Evolutionary conservation across 495 filamentous ascomycete genomes (phyloP).

Genomic region (Trichocladium antarcticum): DNA sequence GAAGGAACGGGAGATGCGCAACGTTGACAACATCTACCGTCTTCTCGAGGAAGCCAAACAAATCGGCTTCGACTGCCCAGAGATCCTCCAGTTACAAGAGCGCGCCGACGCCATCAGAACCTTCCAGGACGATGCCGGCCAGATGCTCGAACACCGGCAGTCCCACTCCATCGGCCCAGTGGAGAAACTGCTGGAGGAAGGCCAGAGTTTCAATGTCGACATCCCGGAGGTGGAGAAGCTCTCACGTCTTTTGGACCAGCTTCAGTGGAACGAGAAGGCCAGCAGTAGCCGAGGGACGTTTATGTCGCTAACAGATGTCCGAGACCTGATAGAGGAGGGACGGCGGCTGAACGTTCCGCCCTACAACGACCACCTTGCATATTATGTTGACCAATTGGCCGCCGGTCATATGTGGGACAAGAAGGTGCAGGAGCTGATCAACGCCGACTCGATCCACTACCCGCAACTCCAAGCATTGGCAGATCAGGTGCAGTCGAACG

Average conservation of each 20-base stretch:
- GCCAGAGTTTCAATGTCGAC: slow-evolving; percentile 85
- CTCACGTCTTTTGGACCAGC: slow-evolving; percentile 66
- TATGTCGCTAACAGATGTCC: slow-evolving; percentile 64
- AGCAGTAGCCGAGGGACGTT: slow-evolving; percentile 48
- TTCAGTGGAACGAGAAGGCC: slow-evolving; percentile 80
- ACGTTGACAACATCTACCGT: slow-evolving; percentile 77
- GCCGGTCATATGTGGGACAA: slow-evolving; percentile 80
- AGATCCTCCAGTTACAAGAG: slow-evolving; percentile 79
- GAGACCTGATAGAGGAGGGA: slow-evolving; percentile 64
- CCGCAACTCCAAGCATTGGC: slow-evolving; percentile 89
- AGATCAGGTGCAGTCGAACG: slow-evolving; percentile 55
- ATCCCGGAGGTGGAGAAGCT: slow-evolving; percentile 85
- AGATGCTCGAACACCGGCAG: slow-evolving; percentile 50
- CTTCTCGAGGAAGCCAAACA: slow-evolving; percentile 75
- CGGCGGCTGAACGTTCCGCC: slow-evolving; percentile 62
- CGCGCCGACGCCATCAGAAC: slow-evolving; percentile 75
- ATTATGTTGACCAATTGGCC: slow-evolving; percentile 62
- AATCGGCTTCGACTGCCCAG: slow-evolving; percentile 87
- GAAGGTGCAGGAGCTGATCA: slow-evolving; percentile 89
- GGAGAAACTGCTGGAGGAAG: slow-evolving; percentile 78
- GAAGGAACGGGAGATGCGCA: slow-evolving; percentile 85
- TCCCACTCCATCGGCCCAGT: slow-evolving; percentile 55
- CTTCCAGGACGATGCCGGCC: slow-evolving; percentile 69
- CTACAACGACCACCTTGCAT: slow-evolving; percentile 62
- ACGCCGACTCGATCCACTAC: slow-evolving; percentile 80